Evolutionary conservation across 768 basidiomycete species (phyloP).

Genomic region (Tricholoma furcatifolium): DNA sequence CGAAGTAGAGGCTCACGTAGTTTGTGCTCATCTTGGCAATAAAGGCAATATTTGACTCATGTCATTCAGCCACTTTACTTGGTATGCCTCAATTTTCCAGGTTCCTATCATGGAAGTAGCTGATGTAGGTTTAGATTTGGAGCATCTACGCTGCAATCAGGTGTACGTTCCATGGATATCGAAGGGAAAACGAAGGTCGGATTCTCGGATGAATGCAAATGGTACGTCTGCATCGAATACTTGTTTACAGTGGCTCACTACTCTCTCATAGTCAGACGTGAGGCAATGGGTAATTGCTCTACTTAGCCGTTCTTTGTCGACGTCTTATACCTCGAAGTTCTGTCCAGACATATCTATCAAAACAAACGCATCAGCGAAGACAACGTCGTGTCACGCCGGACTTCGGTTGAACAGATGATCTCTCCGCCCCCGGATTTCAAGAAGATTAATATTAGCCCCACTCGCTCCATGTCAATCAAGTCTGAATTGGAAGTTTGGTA

Average conservation of each 20-base stretch:
- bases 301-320: not conserved
- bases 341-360: slow-evolving; percentile 24
- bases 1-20: not conserved
- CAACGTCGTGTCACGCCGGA: slow-evolving; percentile 16
- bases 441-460: slow-evolving; percentile 5
- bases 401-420: slow-evolving; percentile 23
- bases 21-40: not conserved
- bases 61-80: slow-evolving; percentile 41
- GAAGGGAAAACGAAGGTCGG: slow-evolving; percentile 37
- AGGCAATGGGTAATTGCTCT: slow-evolving; percentile 13
- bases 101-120: not conserved
- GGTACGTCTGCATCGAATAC: slow-evolving; percentile 19
- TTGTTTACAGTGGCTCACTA: not conserved
- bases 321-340: slow-evolving; percentile 5
- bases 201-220: slow-evolving; percentile 29
- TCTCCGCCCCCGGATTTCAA: slow-evolving; percentile 10
- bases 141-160: slow-evolving; percentile 43
- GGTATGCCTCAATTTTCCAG: slow-evolving; percentile 18
- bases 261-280: slow-evolving; percentile 13
- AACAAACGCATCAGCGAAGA: slow-evolving; percentile 19
- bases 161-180: slow-evolving; percentile 47
- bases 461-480: slow-evolving; percentile 12
- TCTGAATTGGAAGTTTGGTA: slow-evolving; percentile 21
- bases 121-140: slow-evolving; percentile 30
- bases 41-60: slow-evolving; percentile 35